Base-by-base conservation (phyloP, 1,284 basidiomycete genomes). In the Cryptococcus floricola region DNA sequence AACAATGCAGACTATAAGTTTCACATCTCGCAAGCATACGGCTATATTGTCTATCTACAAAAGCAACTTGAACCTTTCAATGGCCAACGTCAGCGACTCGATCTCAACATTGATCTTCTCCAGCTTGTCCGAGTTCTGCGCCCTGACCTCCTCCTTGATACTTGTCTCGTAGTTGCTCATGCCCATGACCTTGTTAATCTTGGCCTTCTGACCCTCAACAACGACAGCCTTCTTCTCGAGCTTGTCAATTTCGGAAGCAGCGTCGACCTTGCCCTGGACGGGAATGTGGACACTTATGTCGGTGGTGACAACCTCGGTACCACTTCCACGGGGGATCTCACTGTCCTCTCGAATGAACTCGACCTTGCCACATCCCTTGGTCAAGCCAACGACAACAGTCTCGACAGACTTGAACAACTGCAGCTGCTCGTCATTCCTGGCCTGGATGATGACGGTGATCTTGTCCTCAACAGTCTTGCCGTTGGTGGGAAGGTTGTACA, bases 401-500 rank as follows among this genome's bases (percentile, higher is more conserved):
- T 82, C 71, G 70, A 96, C 91, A 0, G 83, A 80, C 64, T 84
- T 79, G 65, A 97, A 84, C 27, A 94, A 80, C 8, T 77, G 68
- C 1, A 81, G 83, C 60, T 88, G 85, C 38, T 80, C 77, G n/a
- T 84, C 79, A 6, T 81, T 81, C 68, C 87, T 85, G 0, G 84
- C 81, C 59, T 91, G 86, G 62, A 98, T 79, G 75, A 87, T 91
- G 57, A 94, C 92, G 41, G 74, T 75, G 57, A 74, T 76, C 67
- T 75, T 74, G 63, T 76, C 75, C 60, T 77, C 76, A 37, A 70
- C 64, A 8, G 76, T 77, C 69, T 77, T 77, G 58, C 74, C 87
- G 68, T 96, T 89, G 39, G 81, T 87, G 65, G 91, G 89, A 47
- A 99, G 77, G 75, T 88, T 91, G 77, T 97, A 98, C n/a, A 88